Base-by-base conservation (phyloP, 225 moss, liverwort and hornwort genomes). In the Antitrichia curtipendula region DNA sequence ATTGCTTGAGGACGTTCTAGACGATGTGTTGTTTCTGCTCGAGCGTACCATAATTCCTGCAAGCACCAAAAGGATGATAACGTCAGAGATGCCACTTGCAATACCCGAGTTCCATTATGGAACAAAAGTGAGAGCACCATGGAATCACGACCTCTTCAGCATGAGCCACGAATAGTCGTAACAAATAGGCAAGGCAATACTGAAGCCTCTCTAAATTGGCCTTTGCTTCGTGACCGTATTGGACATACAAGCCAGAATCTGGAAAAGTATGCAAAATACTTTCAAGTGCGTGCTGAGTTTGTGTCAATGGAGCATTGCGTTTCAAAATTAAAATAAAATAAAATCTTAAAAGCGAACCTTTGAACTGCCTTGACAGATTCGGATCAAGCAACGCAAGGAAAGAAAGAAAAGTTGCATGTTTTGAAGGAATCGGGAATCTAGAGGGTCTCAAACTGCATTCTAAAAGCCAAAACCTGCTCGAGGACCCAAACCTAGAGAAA, bases 11-110 rank as follows among this genome's bases (percentile, higher is more conserved):
- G 86, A 40, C 62, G 84, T 43, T 82, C 87, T 90, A 23, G 90
- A 85, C 29, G 88, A 58, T 52, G 84, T 63, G 81, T 45, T 84
- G 77, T 54, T 86, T 85, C 85, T 89, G 65, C 75, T 83, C 64
- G 88, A 79, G 54, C 69, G 87, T 16, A 56, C 73, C n/a, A 65
- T 66, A 60, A 79, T 58, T 78, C 83, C 92, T 93, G 91, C 90
- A 85, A 70, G 40, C 71, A 61, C 54, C 32, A 40, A 71, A 80
- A 23, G 56, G 38, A 82, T 22, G 29, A 27, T 16, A 79, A 43
- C n/a, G 40, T 88, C 86, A 91, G 60, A 52, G 50, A 78, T 66
- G 78, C 43, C 77, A 45, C 36, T 59, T 36, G 29, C 19, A 50
- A 86, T 56, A 47, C 25, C 56, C n/a, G 10, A 61, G 22, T 56